phyloP scores from a whole-genome alignment of 208 protist genomes.

The Acanthamoeba castellanii region DNA sequence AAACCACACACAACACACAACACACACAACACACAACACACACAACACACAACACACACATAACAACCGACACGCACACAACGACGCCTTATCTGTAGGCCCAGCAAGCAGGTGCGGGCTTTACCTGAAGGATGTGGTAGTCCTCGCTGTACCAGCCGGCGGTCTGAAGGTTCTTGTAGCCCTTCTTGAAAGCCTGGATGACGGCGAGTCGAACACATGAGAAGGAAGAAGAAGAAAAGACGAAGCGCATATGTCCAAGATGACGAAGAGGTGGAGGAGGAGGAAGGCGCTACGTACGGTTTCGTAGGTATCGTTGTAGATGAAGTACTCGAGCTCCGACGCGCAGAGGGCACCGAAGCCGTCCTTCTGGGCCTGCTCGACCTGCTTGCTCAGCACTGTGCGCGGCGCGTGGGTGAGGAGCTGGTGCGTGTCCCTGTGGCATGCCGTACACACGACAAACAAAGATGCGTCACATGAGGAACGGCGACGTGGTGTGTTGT shows the following conservation, averaged over 20 bases:
- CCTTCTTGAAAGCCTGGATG: slow-evolving; percentile 32
- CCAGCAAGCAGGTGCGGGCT: not conserved
- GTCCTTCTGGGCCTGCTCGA: slow-evolving; percentile 5
- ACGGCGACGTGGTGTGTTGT: not conserved
- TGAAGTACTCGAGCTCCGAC: slow-evolving; percentile 60
- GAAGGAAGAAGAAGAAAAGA: not conserved
- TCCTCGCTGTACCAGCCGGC: slow-evolving; percentile 48
- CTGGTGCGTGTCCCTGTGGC: slow-evolving; percentile 28
- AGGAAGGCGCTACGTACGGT: not conserved
- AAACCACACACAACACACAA: not conserved
- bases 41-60: too few relatives aligned
- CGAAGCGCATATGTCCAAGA: not conserved
- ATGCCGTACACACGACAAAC: not conserved
- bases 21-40: not conserved
- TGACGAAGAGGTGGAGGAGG: not conserved
- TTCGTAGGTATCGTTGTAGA: slow-evolving; percentile 68
- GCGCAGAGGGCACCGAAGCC: slow-evolving; percentile 33
- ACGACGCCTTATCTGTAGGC: too few relatives aligned
- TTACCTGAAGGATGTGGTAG: slow-evolving; percentile 68
- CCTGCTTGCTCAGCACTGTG: slow-evolving; percentile 15
- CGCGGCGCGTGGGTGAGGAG: slow-evolving; percentile 5
- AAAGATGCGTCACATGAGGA: not conserved
- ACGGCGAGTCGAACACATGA: not conserved
- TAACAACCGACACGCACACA: too few relatives aligned
- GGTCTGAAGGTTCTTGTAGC: slow-evolving; percentile 39